A percentile compares a stretch with the other conserved stretches of the same genome.
phyloP scores from a whole-genome alignment of 805 yeast species.

The Teunomyces gatunensis region DNA sequence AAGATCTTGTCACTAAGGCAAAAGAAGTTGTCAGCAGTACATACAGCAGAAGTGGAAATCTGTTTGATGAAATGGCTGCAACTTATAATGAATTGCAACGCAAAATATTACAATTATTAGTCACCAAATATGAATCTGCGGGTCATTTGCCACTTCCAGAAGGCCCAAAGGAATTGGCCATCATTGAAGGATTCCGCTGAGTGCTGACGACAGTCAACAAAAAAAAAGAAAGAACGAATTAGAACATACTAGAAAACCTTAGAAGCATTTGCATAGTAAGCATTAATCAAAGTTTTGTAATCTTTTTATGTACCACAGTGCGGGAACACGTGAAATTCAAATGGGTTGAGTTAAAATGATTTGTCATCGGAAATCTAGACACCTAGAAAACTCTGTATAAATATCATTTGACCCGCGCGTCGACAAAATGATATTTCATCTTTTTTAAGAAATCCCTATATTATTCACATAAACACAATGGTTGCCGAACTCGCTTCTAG shows the following conservation, averaged over 20 bases:
- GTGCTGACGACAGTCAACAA: background rate
- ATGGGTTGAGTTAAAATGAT: background rate
- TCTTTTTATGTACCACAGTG: background rate
- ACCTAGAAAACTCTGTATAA: background rate
- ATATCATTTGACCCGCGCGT: background rate
- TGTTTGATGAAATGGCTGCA: slow-evolving; percentile 1
- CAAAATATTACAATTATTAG: background rate
- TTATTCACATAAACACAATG: slow-evolving; percentile 22
- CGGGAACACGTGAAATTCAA: background rate
- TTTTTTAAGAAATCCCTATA: background rate
- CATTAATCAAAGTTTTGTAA: background rate
- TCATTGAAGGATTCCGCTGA: background rate
- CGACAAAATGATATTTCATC: background rate
- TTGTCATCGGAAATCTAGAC: slow-evolving; percentile 1
- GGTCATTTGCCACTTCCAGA: slow-evolving; percentile 2
- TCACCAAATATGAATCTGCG: background rate
- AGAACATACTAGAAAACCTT: background rate
- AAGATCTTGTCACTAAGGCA: background rate
- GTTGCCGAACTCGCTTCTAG: slow-evolving; percentile 30
- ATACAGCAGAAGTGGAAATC: background rate
- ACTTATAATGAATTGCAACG: background rate
- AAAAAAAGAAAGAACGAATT: background rate
- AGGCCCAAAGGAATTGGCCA: background rate
- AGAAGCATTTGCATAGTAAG: background rate
- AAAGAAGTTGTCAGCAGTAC: background rate